Evolutionary conservation across 768 basidiomycete genomes (phyloP).

Genomic region (Mycena leptocephala): DNA sequence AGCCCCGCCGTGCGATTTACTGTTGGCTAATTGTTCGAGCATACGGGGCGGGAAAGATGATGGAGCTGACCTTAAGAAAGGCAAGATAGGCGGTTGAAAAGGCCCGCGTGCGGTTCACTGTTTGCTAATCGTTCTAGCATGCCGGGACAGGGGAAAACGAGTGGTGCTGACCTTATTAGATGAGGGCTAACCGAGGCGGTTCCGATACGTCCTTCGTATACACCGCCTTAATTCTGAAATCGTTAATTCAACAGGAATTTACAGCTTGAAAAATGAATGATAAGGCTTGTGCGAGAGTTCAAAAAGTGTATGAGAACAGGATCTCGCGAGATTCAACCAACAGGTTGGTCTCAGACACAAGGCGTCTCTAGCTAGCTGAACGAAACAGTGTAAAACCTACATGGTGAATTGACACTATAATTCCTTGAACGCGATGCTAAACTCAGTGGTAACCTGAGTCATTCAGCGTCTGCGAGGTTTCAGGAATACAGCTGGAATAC

Average conservation of each 20-base stretch:
- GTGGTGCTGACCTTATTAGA: no score
- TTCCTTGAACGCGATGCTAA: neutral
- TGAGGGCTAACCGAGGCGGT: no score
- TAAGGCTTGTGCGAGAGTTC: neutral
- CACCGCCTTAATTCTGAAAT: neutral
- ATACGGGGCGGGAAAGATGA: neutral
- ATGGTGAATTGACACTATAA: neutral
- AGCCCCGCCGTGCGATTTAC: neutral
- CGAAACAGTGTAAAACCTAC: neutral
- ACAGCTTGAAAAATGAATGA: neutral
- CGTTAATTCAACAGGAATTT: neutral
- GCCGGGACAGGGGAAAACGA: no score
- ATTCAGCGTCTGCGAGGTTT: neutral
- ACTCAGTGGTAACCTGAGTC: neutral
- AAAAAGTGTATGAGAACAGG: no score
- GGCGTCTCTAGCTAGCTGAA: neutral
- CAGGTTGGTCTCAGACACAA: neutral
- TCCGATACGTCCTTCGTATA: no score
- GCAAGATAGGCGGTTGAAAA: no score
- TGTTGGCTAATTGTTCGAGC: neutral
- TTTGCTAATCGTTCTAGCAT: no score
- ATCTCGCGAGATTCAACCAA: no score
- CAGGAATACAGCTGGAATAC: no score
- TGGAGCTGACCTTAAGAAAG: neutral
- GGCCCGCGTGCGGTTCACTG: no score